Percentiles rank a stretch among this genome's conserved stretches.
Conservation (phyloP, 1,284 basidiomycete species). For the Boletus smithii region DNA sequence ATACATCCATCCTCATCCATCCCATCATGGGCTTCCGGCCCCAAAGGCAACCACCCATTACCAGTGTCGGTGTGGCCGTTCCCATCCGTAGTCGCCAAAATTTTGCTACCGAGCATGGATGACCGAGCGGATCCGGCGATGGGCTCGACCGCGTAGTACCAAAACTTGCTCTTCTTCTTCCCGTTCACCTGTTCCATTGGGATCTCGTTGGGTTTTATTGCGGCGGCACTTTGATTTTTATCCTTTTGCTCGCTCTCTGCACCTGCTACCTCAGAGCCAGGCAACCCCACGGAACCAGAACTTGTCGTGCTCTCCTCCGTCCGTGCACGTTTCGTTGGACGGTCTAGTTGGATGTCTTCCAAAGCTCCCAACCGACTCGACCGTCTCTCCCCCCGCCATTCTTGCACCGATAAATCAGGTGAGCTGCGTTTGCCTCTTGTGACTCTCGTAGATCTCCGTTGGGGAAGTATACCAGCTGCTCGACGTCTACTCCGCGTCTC, state of each 20-base stretch:
- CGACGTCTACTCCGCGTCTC: constrained; percentile 38
- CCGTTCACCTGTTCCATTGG: constrained; percentile 69
- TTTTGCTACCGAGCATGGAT: constrained; percentile 8
- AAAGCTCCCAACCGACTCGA: constrained; percentile 62
- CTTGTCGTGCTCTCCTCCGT: constrained; percentile 69
- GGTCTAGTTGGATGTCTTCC: constrained; percentile 47
- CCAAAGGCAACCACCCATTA: constrained; percentile 8
- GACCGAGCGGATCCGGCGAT: constrained; percentile 35
- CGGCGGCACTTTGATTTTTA: constrained; percentile 49
- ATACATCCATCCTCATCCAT: constrained; percentile 33
- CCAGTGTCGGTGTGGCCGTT: constrained; percentile 15
- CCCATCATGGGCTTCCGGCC: constrained; percentile 3
- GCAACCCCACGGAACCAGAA: constrained; percentile 42
- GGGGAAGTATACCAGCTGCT: constrained; percentile 36
- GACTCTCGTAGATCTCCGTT: constrained; percentile 62
- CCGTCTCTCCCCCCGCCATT: constrained; percentile 72
- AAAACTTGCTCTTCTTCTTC: constrained; percentile 77
- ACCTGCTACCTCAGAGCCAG: constrained; percentile 30
- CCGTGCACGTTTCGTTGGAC: constrained; percentile 60
- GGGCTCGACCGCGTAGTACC: constrained; percentile 79
- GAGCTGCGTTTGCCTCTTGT: constrained; percentile 50
- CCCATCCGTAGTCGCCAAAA: constrained; percentile 17
- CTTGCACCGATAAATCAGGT: constrained; percentile 47
- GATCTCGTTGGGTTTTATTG: constrained; percentile 62
- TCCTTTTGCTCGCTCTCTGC: constrained; percentile 33